These are phyloP conservation scores for Wickerhamiella hasegawae DNA, from an alignment of 805 yeast genomes.

Conservation along the genomic window DNA sequence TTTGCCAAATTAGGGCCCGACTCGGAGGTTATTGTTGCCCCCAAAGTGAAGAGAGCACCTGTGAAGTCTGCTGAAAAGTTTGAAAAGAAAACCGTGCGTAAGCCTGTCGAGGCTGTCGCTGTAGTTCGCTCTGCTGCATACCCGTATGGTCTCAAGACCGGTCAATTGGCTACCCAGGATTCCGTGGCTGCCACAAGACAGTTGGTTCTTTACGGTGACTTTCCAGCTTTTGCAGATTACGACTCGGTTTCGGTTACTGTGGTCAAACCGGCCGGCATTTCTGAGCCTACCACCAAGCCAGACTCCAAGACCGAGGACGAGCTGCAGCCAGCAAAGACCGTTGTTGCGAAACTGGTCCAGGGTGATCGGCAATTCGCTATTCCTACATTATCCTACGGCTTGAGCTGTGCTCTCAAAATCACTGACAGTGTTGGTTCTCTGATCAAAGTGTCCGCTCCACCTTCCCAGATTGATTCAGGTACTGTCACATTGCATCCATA, in stretches of 20 bases:
- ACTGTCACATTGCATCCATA: slow-evolving; percentile 39
- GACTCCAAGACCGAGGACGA: too few species aligned
- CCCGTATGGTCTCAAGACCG: slow-evolving; percentile 8
- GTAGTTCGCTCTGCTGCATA: slow-evolving; percentile 5
- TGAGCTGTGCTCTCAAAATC: slow-evolving; percentile 42
- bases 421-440: slow-evolving; percentile 36
- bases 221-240: neutral
- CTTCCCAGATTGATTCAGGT: slow-evolving; percentile 16
- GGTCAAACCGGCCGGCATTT: slow-evolving; percentile 8
- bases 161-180: neutral
- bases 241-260: slow-evolving; percentile 5
- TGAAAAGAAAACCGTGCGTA: neutral
- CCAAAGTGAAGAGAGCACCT: slow-evolving; percentile 25
- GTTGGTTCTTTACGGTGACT: slow-evolving; percentile 7
- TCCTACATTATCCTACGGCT: too few species aligned
- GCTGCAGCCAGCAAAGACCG: slow-evolving; percentile 18
- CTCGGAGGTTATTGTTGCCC: slow-evolving; percentile 65
- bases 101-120: neutral
- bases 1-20: slow-evolving; percentile 43
- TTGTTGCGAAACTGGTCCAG: slow-evolving; percentile 42
- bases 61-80: neutral
- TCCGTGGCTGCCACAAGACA: slow-evolving; percentile 2
- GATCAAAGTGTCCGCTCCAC: slow-evolving; percentile 34
- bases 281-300: too few species aligned
- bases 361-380: too few species aligned